A percentile compares a stretch with the other conserved stretches of the same genome.
Evolutionary conservation across 2,329 filamentous ascomycete species (phyloP).

Genomic region (Rugonectria rugulosa): DNA sequence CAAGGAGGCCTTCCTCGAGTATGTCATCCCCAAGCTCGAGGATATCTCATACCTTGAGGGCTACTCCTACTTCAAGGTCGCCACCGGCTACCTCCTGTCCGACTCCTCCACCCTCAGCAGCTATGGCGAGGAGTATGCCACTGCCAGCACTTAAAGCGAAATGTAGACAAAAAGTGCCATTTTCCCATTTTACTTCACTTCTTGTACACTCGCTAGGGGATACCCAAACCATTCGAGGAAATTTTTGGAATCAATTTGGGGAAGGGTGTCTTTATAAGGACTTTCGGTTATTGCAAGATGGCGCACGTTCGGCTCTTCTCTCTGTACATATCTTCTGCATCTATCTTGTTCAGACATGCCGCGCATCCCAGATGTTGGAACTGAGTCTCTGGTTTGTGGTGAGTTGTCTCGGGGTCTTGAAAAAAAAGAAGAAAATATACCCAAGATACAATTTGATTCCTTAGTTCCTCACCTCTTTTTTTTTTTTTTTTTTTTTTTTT

Average conservation of each 20-base stretch:
- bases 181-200: constrained; percentile 40
- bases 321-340: constrained; percentile 43
- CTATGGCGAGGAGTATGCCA: constrained; percentile 60
- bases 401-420: constrained; percentile 15
- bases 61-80: constrained; percentile 66
- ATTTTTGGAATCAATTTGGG: constrained; percentile 32
- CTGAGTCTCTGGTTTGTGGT: constrained; percentile 9
- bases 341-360: constrained; percentile 24
- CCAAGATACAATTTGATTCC: constrained; percentile 27
- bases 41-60: constrained; percentile 58
- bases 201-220: constrained; percentile 49
- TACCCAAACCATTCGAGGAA: constrained; percentile 39
- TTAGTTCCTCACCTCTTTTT: constrained; percentile 5
- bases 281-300: constrained; percentile 32
- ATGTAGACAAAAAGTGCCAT: neutral
- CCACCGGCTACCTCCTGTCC: constrained; percentile 51
- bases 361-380: neutral
- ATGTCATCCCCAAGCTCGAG: constrained; percentile 58
- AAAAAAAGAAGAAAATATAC: constrained; percentile 18
- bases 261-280: constrained; percentile 19
- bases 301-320: constrained; percentile 37
- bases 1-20: constrained; percentile 57
- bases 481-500: neutral
- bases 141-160: constrained; percentile 31
- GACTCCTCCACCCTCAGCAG: constrained; percentile 50